These are phyloP conservation scores for Bryum argenteum DNA, from an alignment of 225 moss, liverwort and hornwort species.

Conservation along the genomic window DNA sequence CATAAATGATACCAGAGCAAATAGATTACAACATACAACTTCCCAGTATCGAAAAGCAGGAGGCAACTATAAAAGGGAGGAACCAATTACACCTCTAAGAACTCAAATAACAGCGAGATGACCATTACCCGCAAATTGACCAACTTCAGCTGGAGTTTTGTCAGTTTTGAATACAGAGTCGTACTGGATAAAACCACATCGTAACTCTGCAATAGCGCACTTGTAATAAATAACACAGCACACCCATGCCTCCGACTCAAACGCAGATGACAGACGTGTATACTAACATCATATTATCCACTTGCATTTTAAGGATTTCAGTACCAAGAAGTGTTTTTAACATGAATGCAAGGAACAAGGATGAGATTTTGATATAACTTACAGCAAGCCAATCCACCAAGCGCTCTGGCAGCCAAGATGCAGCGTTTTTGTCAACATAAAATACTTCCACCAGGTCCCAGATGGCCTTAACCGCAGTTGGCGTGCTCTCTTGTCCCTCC, in stretches of 20 bases:
- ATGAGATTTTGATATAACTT: constrained; percentile 35
- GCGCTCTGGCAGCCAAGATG: constrained; percentile 89
- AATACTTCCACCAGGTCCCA: constrained; percentile 98
- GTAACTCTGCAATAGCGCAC: constrained; percentile 53
- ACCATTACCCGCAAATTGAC: constrained; percentile 57
- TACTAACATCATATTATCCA: constrained; percentile 5
- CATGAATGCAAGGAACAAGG: constrained; percentile 3
- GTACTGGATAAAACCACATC: constrained; percentile 60
- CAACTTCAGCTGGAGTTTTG: constrained; percentile 57
- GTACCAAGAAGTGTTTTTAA: not conserved
- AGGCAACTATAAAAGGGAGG: constrained; percentile 10
- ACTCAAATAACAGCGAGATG: constrained; percentile 12
- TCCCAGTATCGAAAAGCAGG: not conserved
- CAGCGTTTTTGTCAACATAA: constrained; percentile 88
- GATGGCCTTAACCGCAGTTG: constrained; percentile 69
- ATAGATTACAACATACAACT: constrained; percentile 8
- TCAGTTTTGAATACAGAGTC: constrained; percentile 49
- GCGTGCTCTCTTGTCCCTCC: constrained; percentile 60
- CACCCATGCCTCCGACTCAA: constrained; percentile 13
- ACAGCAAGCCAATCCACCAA: constrained; percentile 95
- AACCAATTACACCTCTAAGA: constrained; percentile 13
- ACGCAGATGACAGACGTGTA: constrained; percentile 12
- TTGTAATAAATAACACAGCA: constrained; percentile 3
- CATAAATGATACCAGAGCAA: constrained; percentile 18
- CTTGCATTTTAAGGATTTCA: not conserved